These are phyloP conservation scores for Tremella mesenterica DNA, from an alignment of 768 basidiomycete species.

Conservation along the genomic window DNA sequence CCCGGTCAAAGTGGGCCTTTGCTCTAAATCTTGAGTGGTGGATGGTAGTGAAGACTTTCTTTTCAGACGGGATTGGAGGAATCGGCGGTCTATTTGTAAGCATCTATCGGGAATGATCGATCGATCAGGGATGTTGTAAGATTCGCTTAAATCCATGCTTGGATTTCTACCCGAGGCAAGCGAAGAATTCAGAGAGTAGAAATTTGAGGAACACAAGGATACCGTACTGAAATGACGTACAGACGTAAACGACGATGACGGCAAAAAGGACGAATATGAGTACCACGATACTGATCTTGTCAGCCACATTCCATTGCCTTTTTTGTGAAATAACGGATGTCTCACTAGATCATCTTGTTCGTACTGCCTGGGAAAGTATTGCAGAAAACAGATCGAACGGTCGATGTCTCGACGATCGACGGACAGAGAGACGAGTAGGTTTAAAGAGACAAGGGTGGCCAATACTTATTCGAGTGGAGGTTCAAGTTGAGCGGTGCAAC, in stretches of 20 bases:
- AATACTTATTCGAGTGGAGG: no score
- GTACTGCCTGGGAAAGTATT: no score
- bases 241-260: not conserved
- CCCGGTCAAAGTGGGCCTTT: not conserved
- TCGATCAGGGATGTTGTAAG: no score
- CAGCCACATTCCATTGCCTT: not conserved
- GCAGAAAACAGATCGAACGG: no score
- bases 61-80: no score
- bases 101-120: no score
- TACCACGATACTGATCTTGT: not conserved
- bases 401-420: no score
- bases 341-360: conserved; percentile 1
- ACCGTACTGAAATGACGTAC: not conserved
- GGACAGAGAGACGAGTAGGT: no score
- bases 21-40: not conserved
- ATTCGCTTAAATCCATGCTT: no score
- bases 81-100: no score
- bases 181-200: not conserved
- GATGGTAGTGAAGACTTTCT: not conserved
- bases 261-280: not conserved
- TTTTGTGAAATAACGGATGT: not conserved
- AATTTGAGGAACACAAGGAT: not conserved
- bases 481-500: no score
- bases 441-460: no score
- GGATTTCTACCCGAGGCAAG: not conserved